phyloP scores from a whole-genome alignment of 2,329 filamentous ascomycete genomes.

The Penicillium sp. region DNA sequence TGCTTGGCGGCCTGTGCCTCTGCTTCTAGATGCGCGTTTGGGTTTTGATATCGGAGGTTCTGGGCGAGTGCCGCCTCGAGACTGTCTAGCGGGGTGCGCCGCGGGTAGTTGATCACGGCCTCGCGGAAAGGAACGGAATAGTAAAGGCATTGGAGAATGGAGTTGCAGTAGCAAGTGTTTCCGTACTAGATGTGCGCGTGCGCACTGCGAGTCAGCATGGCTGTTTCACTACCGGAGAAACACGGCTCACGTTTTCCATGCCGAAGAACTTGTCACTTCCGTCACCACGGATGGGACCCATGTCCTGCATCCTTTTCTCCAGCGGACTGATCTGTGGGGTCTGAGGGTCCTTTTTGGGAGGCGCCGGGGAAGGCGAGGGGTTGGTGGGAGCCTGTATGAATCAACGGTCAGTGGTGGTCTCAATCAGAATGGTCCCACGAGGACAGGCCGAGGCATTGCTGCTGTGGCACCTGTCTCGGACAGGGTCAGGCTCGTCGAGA shows the following conservation, averaged over 20 bases:
- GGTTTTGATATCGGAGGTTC: constrained; percentile 59
- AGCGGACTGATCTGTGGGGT: constrained; percentile 57
- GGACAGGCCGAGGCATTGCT: constrained; percentile 5
- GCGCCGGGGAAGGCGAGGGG: constrained; percentile 46
- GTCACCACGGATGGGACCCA: constrained; percentile 76
- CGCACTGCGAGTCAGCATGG: background rate
- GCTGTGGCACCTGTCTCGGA: constrained; percentile 17
- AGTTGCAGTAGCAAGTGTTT: constrained; percentile 98
- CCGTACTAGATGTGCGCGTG: constrained; percentile 65
- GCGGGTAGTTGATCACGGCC: constrained; percentile 87
- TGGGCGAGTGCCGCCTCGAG: constrained; percentile 56
- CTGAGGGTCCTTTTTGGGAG: constrained; percentile 60
- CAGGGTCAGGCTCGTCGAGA: constrained; percentile 13
- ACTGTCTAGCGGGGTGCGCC: constrained; percentile 65
- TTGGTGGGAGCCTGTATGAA: constrained; percentile 46
- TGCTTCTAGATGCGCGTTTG: constrained; percentile 54
- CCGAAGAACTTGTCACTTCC: constrained; percentile 98
- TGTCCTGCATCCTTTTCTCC: constrained; percentile 75
- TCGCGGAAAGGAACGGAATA: constrained; percentile 93
- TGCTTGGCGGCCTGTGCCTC: constrained; percentile 48
- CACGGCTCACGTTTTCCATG: constrained; percentile 81
- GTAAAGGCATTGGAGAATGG: constrained; percentile 94
- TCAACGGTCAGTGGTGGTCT: constrained; percentile 18
- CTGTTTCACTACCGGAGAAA: background rate
- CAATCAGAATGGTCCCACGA: constrained; percentile 15